A percentile compares a stretch with the other conserved stretches of the same genome.
These are phyloP conservation scores for Xylariaceae sp. DNA, from an alignment of 2,329 filamentous ascomycete species.

Conservation along the genomic window DNA sequence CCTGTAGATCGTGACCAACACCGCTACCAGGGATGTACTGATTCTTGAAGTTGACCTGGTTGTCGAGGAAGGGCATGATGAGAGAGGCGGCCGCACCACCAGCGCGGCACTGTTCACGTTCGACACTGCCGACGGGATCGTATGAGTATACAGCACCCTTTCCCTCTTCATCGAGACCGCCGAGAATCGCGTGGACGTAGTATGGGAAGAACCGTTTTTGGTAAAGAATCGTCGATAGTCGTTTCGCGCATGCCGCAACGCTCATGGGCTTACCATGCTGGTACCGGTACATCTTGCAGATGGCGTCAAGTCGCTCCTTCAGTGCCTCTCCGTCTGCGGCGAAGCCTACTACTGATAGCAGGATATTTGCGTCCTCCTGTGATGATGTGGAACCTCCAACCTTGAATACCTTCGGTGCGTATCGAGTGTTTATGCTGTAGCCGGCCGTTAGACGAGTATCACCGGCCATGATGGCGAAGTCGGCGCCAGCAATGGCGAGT, in stretches of 20 bases:
- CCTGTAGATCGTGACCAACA: conserved; percentile 71
- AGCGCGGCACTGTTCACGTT: conserved; percentile 91
- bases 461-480: conserved; percentile 95
- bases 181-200: conserved; percentile 92
- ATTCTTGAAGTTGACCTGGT: conserved; percentile 99
- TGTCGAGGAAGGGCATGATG: conserved; percentile 99
- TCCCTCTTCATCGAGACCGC: conserved; percentile 89
- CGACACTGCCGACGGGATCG: conserved; percentile 95
- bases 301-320: conserved; percentile 85
- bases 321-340: conserved; percentile 90
- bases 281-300: conserved; percentile 99
- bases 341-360: conserved; percentile 92
- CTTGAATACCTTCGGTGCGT: conserved; percentile 92
- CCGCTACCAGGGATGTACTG: conserved; percentile 88
- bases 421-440: conserved; percentile 98
- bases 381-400: conserved; percentile 87
- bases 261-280: conserved; percentile 96
- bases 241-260: conserved; percentile 89
- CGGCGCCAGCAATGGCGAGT: conserved; percentile 84
- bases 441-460: conserved; percentile 94
- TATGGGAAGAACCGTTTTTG: conserved; percentile 98
- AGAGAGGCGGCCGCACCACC: conserved; percentile 87
- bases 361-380: conserved; percentile 77
- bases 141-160: conserved; percentile 94
- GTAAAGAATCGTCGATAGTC: conserved; percentile 92